These are phyloP conservation scores for Aurifilum marmelostoma DNA, from an alignment of 2,329 filamentous ascomycete species.

Conservation along the genomic window DNA sequence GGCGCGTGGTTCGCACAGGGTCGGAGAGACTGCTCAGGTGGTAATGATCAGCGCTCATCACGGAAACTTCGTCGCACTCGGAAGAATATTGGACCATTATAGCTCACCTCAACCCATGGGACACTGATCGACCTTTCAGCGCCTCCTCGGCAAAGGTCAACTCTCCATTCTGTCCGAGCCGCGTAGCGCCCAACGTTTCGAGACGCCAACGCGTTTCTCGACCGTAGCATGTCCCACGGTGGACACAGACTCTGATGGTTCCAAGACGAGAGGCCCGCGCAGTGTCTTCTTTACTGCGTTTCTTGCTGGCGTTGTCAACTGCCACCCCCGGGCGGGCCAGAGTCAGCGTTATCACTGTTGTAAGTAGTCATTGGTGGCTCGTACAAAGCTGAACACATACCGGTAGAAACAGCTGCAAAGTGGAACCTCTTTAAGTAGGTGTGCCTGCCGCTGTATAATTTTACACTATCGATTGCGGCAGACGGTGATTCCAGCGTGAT, in stretches of 20 bases:
- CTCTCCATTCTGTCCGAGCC: background rate
- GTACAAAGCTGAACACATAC: background rate
- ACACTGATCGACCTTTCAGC: background rate
- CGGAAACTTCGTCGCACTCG: background rate
- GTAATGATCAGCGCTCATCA: background rate
- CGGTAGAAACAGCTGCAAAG: background rate
- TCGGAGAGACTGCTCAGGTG: too few species aligned
- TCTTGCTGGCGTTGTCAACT: slow-evolving; percentile 6
- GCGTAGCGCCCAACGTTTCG: too few species aligned
- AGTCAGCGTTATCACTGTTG: background rate
- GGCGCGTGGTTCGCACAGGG: background rate
- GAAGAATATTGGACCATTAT: background rate
- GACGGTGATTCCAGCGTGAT: background rate
- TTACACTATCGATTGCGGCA: background rate
- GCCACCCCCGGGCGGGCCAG: background rate
- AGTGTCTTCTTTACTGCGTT: background rate
- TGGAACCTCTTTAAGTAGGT: background rate
- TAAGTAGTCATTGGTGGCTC: background rate
- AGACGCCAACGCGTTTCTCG: too few species aligned
- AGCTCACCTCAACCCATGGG: background rate
- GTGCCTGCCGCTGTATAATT: background rate
- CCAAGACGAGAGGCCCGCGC: background rate
- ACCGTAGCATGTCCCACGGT: background rate
- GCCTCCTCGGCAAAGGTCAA: background rate
- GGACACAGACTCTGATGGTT: slow-evolving; percentile 3